phyloP scores from a whole-genome alignment of 139 green algal genomes.

The Parachlorella kessleri region DNA sequence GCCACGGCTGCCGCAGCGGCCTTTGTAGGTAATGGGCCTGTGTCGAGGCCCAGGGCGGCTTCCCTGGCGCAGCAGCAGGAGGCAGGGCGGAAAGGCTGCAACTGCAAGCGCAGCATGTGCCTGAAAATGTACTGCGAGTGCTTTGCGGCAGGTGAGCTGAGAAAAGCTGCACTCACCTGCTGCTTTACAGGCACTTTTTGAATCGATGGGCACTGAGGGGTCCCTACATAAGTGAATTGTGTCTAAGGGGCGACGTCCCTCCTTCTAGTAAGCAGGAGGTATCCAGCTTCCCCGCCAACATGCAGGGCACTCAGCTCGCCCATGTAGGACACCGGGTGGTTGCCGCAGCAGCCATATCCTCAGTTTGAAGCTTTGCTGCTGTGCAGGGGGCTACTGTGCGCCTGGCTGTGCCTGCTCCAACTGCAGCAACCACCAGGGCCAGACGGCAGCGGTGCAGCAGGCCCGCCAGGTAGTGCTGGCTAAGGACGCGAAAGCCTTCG shows the following conservation, averaged over 20 bases:
- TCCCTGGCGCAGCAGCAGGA: background rate
- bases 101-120: conserved; percentile 89
- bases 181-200: too few relatives aligned
- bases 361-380: too few relatives aligned
- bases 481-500: conserved; percentile 68
- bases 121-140: conserved; percentile 95
- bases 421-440: conserved; percentile 67
- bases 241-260: too few relatives aligned
- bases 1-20: conserved; percentile 21
- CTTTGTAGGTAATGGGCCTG: background rate
- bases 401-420: conserved; percentile 65
- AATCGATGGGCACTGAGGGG: too few relatives aligned
- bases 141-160: conserved; percentile 59
- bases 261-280: too few relatives aligned
- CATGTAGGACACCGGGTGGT: too few relatives aligned
- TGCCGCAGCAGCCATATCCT: too few relatives aligned
- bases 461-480: conserved; percentile 40
- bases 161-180: too few relatives aligned
- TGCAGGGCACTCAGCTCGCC: too few relatives aligned
- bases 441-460: conserved; percentile 8
- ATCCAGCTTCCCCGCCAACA: too few relatives aligned
- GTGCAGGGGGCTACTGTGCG: conserved; percentile 37
- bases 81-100: conserved; percentile 54
- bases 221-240: too few relatives aligned
- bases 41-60: background rate